Percentiles rank a stretch among this genome's conserved stretches.
These are phyloP conservation scores for Penicillium expansum DNA, from an alignment of 2,329 filamentous ascomycete species.

Conservation along the genomic window DNA sequence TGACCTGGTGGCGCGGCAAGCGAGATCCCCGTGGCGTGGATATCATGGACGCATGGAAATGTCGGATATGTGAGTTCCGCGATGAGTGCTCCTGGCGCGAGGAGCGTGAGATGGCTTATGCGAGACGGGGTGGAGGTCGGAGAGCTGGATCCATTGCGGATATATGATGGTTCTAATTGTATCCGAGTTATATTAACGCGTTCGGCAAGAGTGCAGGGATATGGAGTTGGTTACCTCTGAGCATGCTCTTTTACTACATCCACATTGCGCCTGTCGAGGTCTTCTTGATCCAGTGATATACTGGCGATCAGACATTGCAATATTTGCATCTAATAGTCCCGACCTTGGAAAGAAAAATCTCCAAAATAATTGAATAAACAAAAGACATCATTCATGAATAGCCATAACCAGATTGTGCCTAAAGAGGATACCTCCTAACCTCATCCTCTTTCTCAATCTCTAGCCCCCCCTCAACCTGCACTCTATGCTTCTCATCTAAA, in stretches of 20 bases:
- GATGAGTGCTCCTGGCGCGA: slow-evolving; percentile 75
- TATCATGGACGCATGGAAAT: slow-evolving; percentile 86
- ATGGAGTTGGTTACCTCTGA: neutral
- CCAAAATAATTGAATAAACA: neutral
- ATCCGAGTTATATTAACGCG: neutral
- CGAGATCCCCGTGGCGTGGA: slow-evolving; percentile 70
- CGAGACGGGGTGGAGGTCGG: slow-evolving; percentile 32
- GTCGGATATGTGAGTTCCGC: slow-evolving; percentile 76
- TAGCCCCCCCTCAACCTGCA: slow-evolving; percentile 67
- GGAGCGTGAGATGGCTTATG: slow-evolving; percentile 61
- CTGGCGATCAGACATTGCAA: neutral
- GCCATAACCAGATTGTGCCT: neutral
- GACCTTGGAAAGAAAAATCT: neutral
- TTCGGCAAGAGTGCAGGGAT: neutral
- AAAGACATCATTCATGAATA: neutral
- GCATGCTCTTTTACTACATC: neutral
- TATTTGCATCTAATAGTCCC: neutral
- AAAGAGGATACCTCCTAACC: slow-evolving; percentile 60
- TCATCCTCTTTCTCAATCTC: slow-evolving; percentile 62
- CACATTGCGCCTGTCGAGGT: neutral
- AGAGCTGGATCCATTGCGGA: slow-evolving; percentile 15
- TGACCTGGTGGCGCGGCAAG: slow-evolving; percentile 86
- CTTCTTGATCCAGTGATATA: neutral
- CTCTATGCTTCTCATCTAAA: slow-evolving; percentile 69
- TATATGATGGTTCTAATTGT: neutral